Evolutionary conservation across 306 rosid species (phyloP), one percentile per base, ranked within the genome.

Genomic region (Sechiopsis laciniata): DNA sequence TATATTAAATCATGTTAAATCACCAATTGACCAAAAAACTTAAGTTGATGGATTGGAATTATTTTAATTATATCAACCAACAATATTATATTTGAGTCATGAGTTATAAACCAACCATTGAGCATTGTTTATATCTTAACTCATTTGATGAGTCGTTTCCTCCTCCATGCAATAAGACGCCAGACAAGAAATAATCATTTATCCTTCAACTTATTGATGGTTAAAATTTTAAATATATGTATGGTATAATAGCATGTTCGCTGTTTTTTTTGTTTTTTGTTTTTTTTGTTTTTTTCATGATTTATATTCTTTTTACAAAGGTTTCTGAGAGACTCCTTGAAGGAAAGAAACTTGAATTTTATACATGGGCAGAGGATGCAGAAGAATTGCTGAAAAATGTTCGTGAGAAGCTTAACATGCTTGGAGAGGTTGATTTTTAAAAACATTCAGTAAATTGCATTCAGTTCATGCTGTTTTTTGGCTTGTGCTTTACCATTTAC

Each of bases 391-490:
- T 89, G 79, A 90, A 82, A 40, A 87, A 73, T 74, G 86, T 91
- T 10, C 97, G 95, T 0, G 92, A 85, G 80, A 94, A 94, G 78
- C 90, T 94, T 54, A 89, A 89, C 85, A 79, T 78, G 84, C 88
- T 94, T 71, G 88, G 90, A 73, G 91, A 87, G 96, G 99, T 94
- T 58, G 48, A 71, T 32, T 51, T 26, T 7, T 8, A 2, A 40
- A 10, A 19, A 40, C 8, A 11, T 20, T 32, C 16, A 46, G 45
- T 57, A 59, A 21, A 22, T 59, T 58, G 37, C 21, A 21, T 16
- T 17, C 19, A 51, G 22, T 52, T 2, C 8, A 11, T 24, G 32
- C 15, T 57, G 16, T 46, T 15, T 74, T 40, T 24, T 29, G n/a
- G 20, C 17, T 50, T 52, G 3, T 63, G 62, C 40, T 48, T 40